Conservation (phyloP, 1,284 basidiomycete genomes). For the Irpex lacteus region DNA sequence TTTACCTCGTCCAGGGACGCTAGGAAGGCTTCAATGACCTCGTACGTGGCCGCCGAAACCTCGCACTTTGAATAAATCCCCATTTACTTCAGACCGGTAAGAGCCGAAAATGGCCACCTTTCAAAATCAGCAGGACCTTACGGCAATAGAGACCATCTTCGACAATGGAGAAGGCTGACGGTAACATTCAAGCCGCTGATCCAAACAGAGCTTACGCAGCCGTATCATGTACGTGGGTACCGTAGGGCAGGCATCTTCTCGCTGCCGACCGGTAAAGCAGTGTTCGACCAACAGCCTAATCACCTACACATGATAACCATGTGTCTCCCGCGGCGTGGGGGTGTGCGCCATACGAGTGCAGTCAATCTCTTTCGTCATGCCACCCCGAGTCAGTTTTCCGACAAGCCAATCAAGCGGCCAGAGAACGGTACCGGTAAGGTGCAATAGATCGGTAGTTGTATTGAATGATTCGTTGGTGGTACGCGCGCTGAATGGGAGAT, state of each 20-base stretch:
- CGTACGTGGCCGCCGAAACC: background rate
- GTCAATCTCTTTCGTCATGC: background rate
- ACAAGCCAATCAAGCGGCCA: background rate
- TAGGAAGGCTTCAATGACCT: background rate
- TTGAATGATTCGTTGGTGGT: background rate
- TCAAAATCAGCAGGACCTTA: background rate
- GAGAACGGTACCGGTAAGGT: background rate
- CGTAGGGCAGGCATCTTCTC: background rate
- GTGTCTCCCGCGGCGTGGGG: background rate
- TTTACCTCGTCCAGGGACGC: background rate
- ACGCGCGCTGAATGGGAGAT: background rate
- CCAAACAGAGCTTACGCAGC: background rate
- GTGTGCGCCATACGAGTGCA: background rate
- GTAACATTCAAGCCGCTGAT: background rate
- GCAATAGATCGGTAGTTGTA: background rate
- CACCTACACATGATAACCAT: background rate
- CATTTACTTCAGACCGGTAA: background rate
- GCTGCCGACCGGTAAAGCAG: slow-evolving; percentile 2
- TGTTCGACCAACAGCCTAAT: slow-evolving; percentile 1
- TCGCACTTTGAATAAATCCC: background rate
- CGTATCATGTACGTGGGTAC: background rate
- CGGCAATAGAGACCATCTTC: background rate
- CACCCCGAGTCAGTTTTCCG: background rate
- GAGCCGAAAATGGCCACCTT: background rate
- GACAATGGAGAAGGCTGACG: background rate